Evolutionary conservation across 2,329 filamentous ascomycete genomes (phyloP).

Genomic region (Ceratocystis diversiconidia): DNA sequence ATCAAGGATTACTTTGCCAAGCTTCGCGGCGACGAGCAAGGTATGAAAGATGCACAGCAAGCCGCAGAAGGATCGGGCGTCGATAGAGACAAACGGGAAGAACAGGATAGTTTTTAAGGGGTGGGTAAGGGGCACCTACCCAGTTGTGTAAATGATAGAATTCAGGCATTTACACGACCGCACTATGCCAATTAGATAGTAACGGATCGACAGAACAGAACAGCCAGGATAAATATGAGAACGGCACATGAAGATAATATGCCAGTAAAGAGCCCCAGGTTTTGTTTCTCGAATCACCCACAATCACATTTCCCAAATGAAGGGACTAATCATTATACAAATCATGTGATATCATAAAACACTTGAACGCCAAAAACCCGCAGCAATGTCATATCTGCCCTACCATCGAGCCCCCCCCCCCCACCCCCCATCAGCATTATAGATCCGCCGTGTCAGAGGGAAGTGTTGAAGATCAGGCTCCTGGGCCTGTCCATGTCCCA

Average conservation of each 20-base stretch:
- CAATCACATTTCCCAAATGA: background rate
- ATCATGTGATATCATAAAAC: slow-evolving; percentile 8
- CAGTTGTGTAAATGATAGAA: background rate
- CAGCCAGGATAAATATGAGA: background rate
- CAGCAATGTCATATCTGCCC: no score
- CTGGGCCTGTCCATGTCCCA: background rate
- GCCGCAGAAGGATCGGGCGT: slow-evolving; percentile 29
- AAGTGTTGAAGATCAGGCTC: background rate
- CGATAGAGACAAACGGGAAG: slow-evolving; percentile 26
- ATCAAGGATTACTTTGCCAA: slow-evolving; percentile 96
- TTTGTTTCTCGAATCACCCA: background rate
- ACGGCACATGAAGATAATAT: background rate
- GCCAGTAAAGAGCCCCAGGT: background rate
- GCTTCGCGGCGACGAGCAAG: slow-evolving; percentile 72
- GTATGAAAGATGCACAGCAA: slow-evolving; percentile 48
- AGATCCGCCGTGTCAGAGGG: background rate
- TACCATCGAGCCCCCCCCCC: background rate
- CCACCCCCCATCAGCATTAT: background rate
- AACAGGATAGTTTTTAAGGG: slow-evolving; percentile 39
- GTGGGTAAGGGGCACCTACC: no score
- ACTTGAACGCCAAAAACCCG: background rate
- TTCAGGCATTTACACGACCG: background rate
- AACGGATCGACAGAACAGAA: slow-evolving; percentile 5
- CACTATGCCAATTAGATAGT: background rate
- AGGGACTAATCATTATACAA: background rate